Conservation (phyloP, 1,284 basidiomycete genomes). For the Malassezia pachydermatis region DNA sequence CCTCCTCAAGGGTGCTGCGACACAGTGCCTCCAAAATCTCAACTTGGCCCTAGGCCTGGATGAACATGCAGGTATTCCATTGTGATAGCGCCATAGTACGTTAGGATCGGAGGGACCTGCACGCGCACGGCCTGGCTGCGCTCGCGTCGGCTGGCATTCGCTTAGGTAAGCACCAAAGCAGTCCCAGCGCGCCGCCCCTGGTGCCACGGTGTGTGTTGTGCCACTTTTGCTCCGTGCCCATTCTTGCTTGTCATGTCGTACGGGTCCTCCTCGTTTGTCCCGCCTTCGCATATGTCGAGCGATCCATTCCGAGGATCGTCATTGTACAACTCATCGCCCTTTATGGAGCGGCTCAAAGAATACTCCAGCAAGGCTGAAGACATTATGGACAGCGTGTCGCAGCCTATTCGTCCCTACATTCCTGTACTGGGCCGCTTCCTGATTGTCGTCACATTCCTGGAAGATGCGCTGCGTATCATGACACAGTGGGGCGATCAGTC, state of each 20-base stretch:
- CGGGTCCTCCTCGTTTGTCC: conserved; percentile 15
- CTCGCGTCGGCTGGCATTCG: background rate
- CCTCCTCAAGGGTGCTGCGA: conserved; percentile 90
- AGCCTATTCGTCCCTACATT: conserved; percentile 86
- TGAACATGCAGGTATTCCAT: conserved; percentile 70
- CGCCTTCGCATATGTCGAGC: conserved; percentile 11
- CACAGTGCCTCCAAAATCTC: conserved; percentile 90
- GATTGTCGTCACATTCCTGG: conserved; percentile 95
- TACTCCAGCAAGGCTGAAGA: conserved; percentile 72
- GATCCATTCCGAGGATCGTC: too few species aligned
- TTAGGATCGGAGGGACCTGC: too few species aligned
- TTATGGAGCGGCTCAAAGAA: conserved; percentile 69
- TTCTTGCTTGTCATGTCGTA: conserved; percentile 16
- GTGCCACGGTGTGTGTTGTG: too few species aligned
- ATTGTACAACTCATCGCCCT: conserved; percentile 30
- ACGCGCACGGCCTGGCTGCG: background rate
- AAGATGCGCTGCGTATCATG: conserved; percentile 85
- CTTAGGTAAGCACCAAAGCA: conserved; percentile 5
- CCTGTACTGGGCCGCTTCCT: conserved; percentile 90
- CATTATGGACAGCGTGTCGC: conserved; percentile 77
- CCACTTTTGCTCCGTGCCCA: too few species aligned
- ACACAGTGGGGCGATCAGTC: conserved; percentile 94
- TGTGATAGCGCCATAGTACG: conserved; percentile 2
- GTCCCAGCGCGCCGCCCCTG: too few species aligned
- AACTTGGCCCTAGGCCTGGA: conserved; percentile 89